phyloP scores from a whole-genome alignment of 2,329 filamentous ascomycete genomes.

The Parastagonospora avenae region DNA sequence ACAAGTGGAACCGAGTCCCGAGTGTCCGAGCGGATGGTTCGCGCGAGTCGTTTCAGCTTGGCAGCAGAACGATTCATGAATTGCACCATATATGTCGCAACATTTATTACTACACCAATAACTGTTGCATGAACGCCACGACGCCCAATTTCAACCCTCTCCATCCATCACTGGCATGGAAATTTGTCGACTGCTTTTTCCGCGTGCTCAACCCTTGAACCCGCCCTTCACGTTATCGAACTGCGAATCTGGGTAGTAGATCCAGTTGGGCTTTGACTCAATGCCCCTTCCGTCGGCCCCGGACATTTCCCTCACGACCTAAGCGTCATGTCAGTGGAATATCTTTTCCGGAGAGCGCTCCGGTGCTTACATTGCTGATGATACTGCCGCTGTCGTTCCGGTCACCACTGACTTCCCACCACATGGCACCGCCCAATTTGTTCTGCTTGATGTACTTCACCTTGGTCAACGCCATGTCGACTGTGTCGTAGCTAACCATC shows the following conservation, averaged over 20 bases:
- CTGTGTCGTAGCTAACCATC: slow-evolving; percentile 79
- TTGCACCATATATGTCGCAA: slow-evolving; percentile 20
- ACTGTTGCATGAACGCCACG: slow-evolving; percentile 18
- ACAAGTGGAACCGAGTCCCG: background rate
- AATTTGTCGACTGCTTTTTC: background rate
- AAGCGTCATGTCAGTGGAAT: slow-evolving; percentile 3
- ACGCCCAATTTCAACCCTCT: slow-evolving; percentile 6
- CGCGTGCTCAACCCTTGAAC: slow-evolving; percentile 40
- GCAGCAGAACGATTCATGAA: slow-evolving; percentile 7
- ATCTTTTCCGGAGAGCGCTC: slow-evolving; percentile 6
- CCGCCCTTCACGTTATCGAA: slow-evolving; percentile 57
- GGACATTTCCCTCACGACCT: slow-evolving; percentile 49
- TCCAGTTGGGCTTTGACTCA: slow-evolving; percentile 54
- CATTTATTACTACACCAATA: slow-evolving; percentile 15
- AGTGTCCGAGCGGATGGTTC: slow-evolving; percentile 5
- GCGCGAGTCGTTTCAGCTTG: slow-evolving; percentile 18
- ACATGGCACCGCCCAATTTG: slow-evolving; percentile 88
- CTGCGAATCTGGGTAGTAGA: slow-evolving; percentile 56
- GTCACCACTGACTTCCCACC: slow-evolving; percentile 90
- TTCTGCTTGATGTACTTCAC: slow-evolving; percentile 70
- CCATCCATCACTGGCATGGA: background rate
- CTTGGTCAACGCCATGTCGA: slow-evolving; percentile 70
- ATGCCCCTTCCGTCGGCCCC: slow-evolving; percentile 49
- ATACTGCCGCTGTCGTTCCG: slow-evolving; percentile 67
- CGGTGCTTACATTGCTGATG: slow-evolving; percentile 51